A percentile compares a stretch with the other conserved stretches of the same genome.
Conservation (phyloP, 2,329 filamentous ascomycete genomes). For the Aspergillus sojae region DNA sequence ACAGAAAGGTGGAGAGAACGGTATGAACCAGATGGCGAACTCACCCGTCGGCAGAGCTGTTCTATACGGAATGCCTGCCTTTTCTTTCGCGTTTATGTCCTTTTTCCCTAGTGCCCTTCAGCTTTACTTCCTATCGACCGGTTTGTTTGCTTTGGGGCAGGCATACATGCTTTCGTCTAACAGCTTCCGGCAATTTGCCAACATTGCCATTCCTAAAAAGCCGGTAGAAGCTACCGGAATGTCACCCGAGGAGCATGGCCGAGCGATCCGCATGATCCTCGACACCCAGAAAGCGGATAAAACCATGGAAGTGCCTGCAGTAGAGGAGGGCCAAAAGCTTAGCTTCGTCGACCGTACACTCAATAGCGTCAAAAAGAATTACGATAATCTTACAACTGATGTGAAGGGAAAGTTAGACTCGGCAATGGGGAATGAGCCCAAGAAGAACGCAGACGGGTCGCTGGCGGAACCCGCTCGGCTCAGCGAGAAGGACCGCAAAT, state of each 20-base stretch:
- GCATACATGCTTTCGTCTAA: slow-evolving; percentile 46
- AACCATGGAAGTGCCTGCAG: slow-evolving; percentile 8
- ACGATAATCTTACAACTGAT: slow-evolving; percentile 28
- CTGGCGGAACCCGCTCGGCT: slow-evolving; percentile 23
- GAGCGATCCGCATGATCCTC: slow-evolving; percentile 21
- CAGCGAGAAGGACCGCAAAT: slow-evolving; percentile 36
- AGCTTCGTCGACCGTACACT: slow-evolving; percentile 41
- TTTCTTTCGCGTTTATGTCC: slow-evolving; percentile 58
- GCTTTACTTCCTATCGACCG: slow-evolving; percentile 60
- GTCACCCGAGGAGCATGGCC: slow-evolving; percentile 12
- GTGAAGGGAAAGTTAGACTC: slow-evolving; percentile 23
- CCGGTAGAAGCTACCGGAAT: not conserved
- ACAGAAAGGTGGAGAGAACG: slow-evolving; percentile 44
- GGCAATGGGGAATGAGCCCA: slow-evolving; percentile 25
- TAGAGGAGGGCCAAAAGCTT: slow-evolving; percentile 17
- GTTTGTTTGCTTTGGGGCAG: slow-evolving; percentile 46
- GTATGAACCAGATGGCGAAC: slow-evolving; percentile 34
- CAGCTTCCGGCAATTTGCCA: slow-evolving; percentile 31
- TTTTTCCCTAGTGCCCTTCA: slow-evolving; percentile 62
- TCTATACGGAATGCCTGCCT: slow-evolving; percentile 51
- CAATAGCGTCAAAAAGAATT: slow-evolving; percentile 32
- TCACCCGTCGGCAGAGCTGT: slow-evolving; percentile 37
- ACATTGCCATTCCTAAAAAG: slow-evolving; percentile 27
- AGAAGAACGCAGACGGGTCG: slow-evolving; percentile 26
- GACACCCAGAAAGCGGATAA: slow-evolving; percentile 20